These are phyloP conservation scores for Bipolaris zeicola DNA, from an alignment of 2,329 filamentous ascomycete species.

Conservation along the genomic window DNA sequence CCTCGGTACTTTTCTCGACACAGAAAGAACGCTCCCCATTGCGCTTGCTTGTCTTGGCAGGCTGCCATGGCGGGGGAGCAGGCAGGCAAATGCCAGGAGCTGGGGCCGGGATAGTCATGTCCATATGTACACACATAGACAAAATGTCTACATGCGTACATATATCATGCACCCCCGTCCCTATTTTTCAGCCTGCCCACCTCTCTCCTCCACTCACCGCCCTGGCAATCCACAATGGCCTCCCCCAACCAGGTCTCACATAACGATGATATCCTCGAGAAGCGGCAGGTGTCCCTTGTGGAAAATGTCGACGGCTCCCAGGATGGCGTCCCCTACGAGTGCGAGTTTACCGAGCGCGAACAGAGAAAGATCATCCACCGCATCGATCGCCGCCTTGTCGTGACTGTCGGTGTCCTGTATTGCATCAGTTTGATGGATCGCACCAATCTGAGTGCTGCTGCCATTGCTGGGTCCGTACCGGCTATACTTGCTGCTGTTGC, in stretches of 20 bases:
- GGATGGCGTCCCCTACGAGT: constrained; percentile 32
- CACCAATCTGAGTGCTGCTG: constrained; percentile 74
- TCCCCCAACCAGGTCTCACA: constrained; percentile 23
- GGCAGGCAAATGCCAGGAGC: not conserved
- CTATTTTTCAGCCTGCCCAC: constrained; percentile 1
- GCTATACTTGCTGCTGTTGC: constrained; percentile 7
- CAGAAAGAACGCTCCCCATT: not conserved
- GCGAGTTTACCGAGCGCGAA: constrained; percentile 63
- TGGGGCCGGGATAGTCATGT: not conserved
- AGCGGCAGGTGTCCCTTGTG: constrained; percentile 24
- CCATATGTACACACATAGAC: too few species aligned
- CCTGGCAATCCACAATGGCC: constrained; percentile 9
- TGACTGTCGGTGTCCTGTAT: constrained; percentile 65
- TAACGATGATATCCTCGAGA: constrained; percentile 31
- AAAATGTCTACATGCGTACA: too few species aligned
- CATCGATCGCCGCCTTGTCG: constrained; percentile 64
- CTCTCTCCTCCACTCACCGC: not conserved
- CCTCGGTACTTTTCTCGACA: constrained; percentile 33
- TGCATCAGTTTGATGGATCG: constrained; percentile 79
- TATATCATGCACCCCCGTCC: constrained; percentile 6
- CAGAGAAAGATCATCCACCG: constrained; percentile 70
- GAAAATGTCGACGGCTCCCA: constrained; percentile 35
- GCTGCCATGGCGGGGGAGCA: constrained; percentile 14
- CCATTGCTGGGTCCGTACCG: constrained; percentile 66
- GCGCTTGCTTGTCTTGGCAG: constrained; percentile 7